A percentile compares a stretch with the other conserved stretches of the same genome.
These are phyloP conservation scores for Tylopilus sp. DNA, from an alignment of 768 basidiomycete genomes.

Conservation along the genomic window DNA sequence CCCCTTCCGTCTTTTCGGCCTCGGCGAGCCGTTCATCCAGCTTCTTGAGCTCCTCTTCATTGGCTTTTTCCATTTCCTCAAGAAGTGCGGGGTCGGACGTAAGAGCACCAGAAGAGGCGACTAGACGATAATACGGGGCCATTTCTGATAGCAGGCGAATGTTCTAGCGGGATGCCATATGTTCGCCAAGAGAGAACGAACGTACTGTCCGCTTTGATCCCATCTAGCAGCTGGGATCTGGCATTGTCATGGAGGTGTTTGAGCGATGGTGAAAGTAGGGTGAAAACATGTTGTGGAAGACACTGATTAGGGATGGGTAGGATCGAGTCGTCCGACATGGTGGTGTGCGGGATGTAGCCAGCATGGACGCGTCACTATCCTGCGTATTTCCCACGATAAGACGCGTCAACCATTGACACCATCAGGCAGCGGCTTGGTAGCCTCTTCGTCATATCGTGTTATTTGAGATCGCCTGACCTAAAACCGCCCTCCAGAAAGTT, in stretches of 20 bases:
- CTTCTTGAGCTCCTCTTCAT: constrained; percentile 65
- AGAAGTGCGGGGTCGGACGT: constrained; percentile 37
- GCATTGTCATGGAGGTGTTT: constrained; percentile 66
- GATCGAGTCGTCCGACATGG: constrained; percentile 82
- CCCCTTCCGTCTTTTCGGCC: constrained; percentile 88
- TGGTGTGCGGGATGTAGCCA: background rate
- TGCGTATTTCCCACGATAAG: constrained; percentile 13
- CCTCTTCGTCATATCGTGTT: too few relatives aligned
- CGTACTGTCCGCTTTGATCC: constrained; percentile 78
- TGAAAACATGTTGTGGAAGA: constrained; percentile 77
- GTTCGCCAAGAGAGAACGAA: constrained; percentile 10
- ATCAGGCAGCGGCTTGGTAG: too few relatives aligned
- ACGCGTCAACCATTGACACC: background rate
- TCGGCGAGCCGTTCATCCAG: constrained; percentile 79
- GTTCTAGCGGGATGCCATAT: constrained; percentile 3
- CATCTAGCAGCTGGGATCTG: constrained; percentile 59
- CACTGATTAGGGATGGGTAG: constrained; percentile 84
- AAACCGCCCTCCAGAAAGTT: too few relatives aligned
- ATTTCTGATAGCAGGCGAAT: constrained; percentile 54
- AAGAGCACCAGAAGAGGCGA: constrained; percentile 48
- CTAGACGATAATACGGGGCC: constrained; percentile 74
- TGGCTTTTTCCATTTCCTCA: constrained; percentile 43
- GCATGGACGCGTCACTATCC: constrained; percentile 18
- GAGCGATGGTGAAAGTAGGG: constrained; percentile 60
- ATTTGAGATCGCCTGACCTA: too few relatives aligned